Base-by-base conservation (phyloP, 2,329 filamentous ascomycete genomes). In the Huntiella bhutanensis region DNA sequence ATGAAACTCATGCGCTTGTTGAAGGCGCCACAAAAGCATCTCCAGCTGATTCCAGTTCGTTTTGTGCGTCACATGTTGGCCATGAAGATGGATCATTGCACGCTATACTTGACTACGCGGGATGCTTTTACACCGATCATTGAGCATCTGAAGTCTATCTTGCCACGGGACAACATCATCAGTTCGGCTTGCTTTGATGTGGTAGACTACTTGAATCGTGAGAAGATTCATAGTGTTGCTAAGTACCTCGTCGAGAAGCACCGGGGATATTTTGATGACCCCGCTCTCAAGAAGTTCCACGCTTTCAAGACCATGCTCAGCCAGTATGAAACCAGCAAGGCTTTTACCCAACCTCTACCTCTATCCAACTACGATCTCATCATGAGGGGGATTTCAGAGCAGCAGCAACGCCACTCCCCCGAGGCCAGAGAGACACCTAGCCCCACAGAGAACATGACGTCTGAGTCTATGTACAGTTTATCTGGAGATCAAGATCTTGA, bases 121-220 rank as follows among this genome's bases (percentile, higher is more conserved):
- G 75, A 79, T 50, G 75, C 91, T 0, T 77, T 96, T 49, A 82
- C 81, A 36, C 82, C 86, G 1, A 82, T 96, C 33, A 67, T 98
- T 11, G 76, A 91, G 53, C 79, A 95, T 34, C 72, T 96, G 33
- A 73, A 81, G 47, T 75, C 82, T 53, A 91, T 85, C 0, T 81
- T 95, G 73, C 84, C 87, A 1, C 76, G 86, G 37, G 88, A 98
- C 60, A 96, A 95, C 54, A 69, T 98, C 3, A 70, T 96, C 32
- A 92, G 91, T 60, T 96, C 88, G 1, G 88, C 87, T 6, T 94
- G 85, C 55, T 69, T 96, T 7, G 91, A 98, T 57, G 73, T 98
- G 38, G 96, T 98, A 53, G 86, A 93, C 56, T 86, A 80, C 56
- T 82, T 96, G 55, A 85, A 80, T 58, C 77, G 78, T 57, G 83